phyloP scores from a whole-genome alignment of 2,329 filamentous ascomycete species.

The Volutella citrinella region DNA sequence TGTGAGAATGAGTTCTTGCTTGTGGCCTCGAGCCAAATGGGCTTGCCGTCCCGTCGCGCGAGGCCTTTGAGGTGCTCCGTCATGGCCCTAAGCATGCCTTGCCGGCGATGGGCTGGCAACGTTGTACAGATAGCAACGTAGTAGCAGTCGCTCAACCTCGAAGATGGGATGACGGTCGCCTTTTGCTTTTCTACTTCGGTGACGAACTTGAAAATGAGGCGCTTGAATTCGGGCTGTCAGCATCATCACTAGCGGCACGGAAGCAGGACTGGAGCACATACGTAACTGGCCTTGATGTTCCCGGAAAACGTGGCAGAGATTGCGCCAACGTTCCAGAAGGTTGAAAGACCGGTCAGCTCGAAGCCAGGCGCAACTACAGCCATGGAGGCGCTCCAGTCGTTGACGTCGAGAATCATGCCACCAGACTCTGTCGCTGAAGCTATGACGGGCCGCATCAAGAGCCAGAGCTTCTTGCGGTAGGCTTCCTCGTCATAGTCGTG shows the following conservation, averaged over 20 bases:
- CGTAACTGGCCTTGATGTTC: slow-evolving; percentile 5
- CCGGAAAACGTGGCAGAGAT: slow-evolving; percentile 9
- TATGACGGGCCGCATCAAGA: slow-evolving; percentile 7
- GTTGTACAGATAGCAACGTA: slow-evolving; percentile 9
- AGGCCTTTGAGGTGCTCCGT: slow-evolving; percentile 1
- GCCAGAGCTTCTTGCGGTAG: slow-evolving; percentile 5
- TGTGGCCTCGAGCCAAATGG: slow-evolving; percentile 10
- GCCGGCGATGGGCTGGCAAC: slow-evolving; percentile 2
- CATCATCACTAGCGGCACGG: not conserved
- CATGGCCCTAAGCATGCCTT: slow-evolving; percentile 6
- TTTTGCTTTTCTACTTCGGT: slow-evolving; percentile 5
- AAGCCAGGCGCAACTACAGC: slow-evolving; percentile 10
- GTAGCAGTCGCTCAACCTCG: slow-evolving; percentile 6
- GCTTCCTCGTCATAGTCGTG: slow-evolving; percentile 1
- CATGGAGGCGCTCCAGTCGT: slow-evolving; percentile 10
- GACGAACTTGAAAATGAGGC: slow-evolving; percentile 6
- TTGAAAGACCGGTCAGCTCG: slow-evolving; percentile 6
- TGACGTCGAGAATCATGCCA: slow-evolving; percentile 8
- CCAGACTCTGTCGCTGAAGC: slow-evolving; percentile 2
- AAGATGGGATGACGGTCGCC: slow-evolving; percentile 3
- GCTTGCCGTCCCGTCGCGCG: slow-evolving; percentile 6
- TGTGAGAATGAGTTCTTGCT: slow-evolving; percentile 10
- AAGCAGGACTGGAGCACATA: not conserved
- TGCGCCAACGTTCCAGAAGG: slow-evolving; percentile 3
- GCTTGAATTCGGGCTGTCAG: slow-evolving; percentile 3